A percentile compares a stretch with the other conserved stretches of the same genome.
Evolutionary conservation across 1,284 basidiomycete species (phyloP).

Genomic region (Pseudozyma pruni): DNA sequence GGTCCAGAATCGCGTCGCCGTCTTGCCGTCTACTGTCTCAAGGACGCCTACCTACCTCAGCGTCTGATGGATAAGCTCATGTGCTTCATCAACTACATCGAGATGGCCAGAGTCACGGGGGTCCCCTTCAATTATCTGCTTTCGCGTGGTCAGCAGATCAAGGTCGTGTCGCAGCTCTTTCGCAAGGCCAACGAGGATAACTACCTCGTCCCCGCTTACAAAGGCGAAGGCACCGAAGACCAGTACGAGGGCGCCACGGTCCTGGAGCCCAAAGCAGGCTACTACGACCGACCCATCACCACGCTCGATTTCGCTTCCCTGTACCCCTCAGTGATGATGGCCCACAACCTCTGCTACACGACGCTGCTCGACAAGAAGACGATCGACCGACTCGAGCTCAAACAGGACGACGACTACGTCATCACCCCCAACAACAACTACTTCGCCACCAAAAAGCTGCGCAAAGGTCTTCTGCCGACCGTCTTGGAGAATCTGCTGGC

Average conservation of each 20-base stretch:
- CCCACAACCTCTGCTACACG: conserved; percentile 68
- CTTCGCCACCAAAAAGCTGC: conserved; percentile 59
- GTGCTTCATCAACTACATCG: conserved; percentile 68
- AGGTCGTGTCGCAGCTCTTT: conserved; percentile 67
- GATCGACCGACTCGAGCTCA: conserved; percentile 62
- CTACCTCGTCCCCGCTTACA: conserved; percentile 66
- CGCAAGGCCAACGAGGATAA: conserved; percentile 66
- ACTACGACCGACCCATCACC: conserved; percentile 66
- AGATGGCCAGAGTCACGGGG: conserved; percentile 67
- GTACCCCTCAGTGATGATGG: conserved; percentile 68
- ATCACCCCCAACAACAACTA: conserved; percentile 67
- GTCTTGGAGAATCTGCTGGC: conserved; percentile 64
- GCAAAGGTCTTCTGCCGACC: conserved; percentile 65
- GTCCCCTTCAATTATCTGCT: conserved; percentile 68
- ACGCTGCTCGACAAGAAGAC: conserved; percentile 65
- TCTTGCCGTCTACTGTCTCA: conserved; percentile 66
- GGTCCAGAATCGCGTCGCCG: conserved; percentile 66
- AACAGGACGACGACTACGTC: conserved; percentile 63
- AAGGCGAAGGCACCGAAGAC: conserved; percentile 65
- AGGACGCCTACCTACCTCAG: conserved; percentile 68
- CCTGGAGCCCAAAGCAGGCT: conserved; percentile 66
- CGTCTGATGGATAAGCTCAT: conserved; percentile 68
- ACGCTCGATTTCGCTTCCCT: conserved; percentile 68
- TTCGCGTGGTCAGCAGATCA: conserved; percentile 67
- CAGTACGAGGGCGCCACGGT: conserved; percentile 68